A percentile compares a stretch with the other conserved stretches of the same genome.
phyloP scores from a whole-genome alignment of 2,329 filamentous ascomycete species.

The Botrytis fabae region DNA sequence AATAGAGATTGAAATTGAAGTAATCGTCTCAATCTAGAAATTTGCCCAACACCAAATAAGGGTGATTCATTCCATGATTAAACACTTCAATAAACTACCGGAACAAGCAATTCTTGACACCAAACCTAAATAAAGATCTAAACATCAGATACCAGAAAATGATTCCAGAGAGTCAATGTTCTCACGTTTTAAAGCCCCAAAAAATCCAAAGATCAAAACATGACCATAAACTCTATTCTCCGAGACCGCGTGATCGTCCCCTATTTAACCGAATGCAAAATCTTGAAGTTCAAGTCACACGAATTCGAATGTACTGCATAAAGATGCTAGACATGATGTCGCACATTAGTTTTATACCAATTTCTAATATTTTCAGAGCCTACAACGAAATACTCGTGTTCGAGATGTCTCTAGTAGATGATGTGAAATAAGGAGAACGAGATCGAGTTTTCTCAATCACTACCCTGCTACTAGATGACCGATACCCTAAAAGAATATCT shows the following conservation, averaged over 20 bases:
- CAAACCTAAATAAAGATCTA: accelerated
- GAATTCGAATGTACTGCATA: background rate
- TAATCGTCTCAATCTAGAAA: background rate
- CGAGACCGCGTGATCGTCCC: background rate
- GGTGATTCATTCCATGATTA: background rate
- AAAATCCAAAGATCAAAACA: background rate
- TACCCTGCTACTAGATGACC: background rate
- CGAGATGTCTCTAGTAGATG: background rate
- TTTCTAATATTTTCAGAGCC: too few relatives aligned
- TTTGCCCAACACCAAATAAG: background rate
- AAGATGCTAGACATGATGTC: too few relatives aligned
- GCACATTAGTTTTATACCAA: too few relatives aligned
- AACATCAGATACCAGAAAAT: background rate
- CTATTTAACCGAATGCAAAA: background rate
- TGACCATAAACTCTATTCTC: background rate
- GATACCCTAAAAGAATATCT: too few relatives aligned
- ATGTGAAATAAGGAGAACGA: background rate
- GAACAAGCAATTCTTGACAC: background rate
- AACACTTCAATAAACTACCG: background rate
- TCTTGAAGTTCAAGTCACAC: background rate
- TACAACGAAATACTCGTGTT: background rate
- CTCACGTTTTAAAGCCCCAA: background rate
- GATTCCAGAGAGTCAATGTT: accelerated
- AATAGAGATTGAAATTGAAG: accelerated
- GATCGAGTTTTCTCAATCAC: background rate